Evolutionary conservation across 2,329 filamentous ascomycete species (phyloP).

Genomic region (Fusarium fujikuroi): DNA sequence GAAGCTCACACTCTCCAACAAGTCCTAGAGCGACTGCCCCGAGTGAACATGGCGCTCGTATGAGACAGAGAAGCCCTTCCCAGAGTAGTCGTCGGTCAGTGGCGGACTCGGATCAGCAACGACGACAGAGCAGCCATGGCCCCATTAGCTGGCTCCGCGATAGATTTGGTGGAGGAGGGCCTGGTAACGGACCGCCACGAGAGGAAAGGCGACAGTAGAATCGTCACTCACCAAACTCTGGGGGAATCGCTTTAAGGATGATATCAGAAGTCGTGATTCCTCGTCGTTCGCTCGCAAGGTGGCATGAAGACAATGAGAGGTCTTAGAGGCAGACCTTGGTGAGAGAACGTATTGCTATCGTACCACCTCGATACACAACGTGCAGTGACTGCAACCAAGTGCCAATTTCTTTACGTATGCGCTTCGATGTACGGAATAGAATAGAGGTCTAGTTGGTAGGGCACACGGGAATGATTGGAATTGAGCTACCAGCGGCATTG

Average conservation of each 20-base stretch:
- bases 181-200: conserved; percentile 43
- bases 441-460: conserved; percentile 18
- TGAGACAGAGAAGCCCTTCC: conserved; percentile 54
- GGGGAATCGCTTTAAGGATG: background rate
- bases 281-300: background rate
- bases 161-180: conserved; percentile 50
- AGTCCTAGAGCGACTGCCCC: conserved; percentile 47
- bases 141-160: conserved; percentile 59
- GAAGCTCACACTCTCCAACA: conserved; percentile 54
- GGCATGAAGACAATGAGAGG: background rate
- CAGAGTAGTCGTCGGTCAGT: conserved; percentile 48
- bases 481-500: conserved; percentile 32
- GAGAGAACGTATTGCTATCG: background rate
- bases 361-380: background rate
- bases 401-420: background rate
- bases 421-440: conserved; percentile 36
- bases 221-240: conserved; percentile 15
- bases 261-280: conserved; percentile 6
- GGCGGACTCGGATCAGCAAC: conserved; percentile 46
- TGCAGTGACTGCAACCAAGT: background rate
- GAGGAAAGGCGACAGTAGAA: conserved; percentile 46
- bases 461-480: conserved; percentile 7
- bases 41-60: conserved; percentile 47
- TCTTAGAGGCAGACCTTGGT: background rate
- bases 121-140: conserved; percentile 47